phyloP scores from a whole-genome alignment of 1,139 yeast species.

The Yamadazyma siamensis region DNA sequence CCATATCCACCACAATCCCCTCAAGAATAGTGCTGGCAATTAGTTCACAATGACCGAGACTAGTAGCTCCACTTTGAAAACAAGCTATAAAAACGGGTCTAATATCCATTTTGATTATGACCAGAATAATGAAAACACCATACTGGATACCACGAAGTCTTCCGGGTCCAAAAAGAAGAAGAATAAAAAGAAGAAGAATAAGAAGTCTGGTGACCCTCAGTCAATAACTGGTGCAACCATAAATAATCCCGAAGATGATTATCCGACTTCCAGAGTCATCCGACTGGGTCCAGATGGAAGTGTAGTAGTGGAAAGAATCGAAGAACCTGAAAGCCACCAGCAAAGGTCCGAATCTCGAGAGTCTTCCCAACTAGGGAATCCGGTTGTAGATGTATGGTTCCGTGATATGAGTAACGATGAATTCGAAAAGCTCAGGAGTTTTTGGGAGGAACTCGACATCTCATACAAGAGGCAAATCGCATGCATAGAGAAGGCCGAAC shows the following conservation, averaged over 20 bases:
- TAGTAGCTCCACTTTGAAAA: too few relatives aligned
- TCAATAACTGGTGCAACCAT: conserved; percentile 37
- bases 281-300: conserved; percentile 74
- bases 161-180: conserved; percentile 25
- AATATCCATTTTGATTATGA: conserved; percentile 58
- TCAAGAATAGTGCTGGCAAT: too few relatives aligned
- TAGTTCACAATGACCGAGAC: too few relatives aligned
- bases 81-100: conserved; percentile 42
- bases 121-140: neutral
- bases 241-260: conserved; percentile 57
- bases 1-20: too few relatives aligned
- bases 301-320: conserved; percentile 57
- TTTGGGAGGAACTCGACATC: conserved; percentile 69
- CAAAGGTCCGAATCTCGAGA: conserved; percentile 14
- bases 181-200: conserved; percentile 34
- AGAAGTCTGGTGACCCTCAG: conserved; percentile 12
- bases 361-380: conserved; percentile 7
- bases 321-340: conserved; percentile 27
- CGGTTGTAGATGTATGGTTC: conserved; percentile 44
- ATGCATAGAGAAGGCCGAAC: conserved; percentile 56
- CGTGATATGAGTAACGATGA: conserved; percentile 58
- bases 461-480: conserved; percentile 62
- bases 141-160: conserved; percentile 4
- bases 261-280: conserved; percentile 70
- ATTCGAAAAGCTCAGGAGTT: conserved; percentile 52